Base-by-base conservation (phyloP, 2,329 filamentous ascomycete species). In the Podosphaera fusca region DNA sequence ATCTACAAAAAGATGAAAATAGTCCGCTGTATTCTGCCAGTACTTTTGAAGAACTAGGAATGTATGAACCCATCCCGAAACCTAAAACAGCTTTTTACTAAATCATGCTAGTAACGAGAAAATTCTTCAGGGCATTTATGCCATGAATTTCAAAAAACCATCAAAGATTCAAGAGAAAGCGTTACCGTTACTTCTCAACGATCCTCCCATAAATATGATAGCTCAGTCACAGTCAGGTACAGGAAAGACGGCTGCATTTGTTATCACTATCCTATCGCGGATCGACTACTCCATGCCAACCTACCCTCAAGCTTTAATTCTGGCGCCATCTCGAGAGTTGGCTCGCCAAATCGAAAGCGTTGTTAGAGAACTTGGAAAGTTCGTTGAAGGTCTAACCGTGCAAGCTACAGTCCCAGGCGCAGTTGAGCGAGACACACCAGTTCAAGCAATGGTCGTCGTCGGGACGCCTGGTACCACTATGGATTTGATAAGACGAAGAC, bases 141-240 rank as follows among this genome's bases (percentile, higher is more conserved):
- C 79, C 56, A 85, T 96, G 77, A 85, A 85, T 71, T 96, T 95
- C 74, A 78, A 82, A 66, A 94, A 94, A 70, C 92, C 92, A 0
- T 96, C 92, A 58, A 98, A 98, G 73, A 94, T 98, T 62, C 92
- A 98, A 73, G 92, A 95, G 70, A 87, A 84, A 64, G 92, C 92
- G 1, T 78, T 98, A 21, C 92, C 92, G 34, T 76, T 98, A 57
- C 84, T 98, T 66, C 78, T 98, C 61, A 74, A 78, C 64, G 75
- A 95, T 67, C 90, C 92, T n/a, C 84, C 90, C 0, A 77, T 77
- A 62, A 96, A 96, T 71, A 85, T 98, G 78, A 90, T 98, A 67
- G 92, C 89, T 2, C 92, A 98, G 71, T 98, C 92, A n/a, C 92
- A 98, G 70, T 98, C 55, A 1, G 92, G 92, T 64, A 98, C 92